phyloP scores from a whole-genome alignment of 345 rosid genomes.

The Abelmoschus esculentus region DNA sequence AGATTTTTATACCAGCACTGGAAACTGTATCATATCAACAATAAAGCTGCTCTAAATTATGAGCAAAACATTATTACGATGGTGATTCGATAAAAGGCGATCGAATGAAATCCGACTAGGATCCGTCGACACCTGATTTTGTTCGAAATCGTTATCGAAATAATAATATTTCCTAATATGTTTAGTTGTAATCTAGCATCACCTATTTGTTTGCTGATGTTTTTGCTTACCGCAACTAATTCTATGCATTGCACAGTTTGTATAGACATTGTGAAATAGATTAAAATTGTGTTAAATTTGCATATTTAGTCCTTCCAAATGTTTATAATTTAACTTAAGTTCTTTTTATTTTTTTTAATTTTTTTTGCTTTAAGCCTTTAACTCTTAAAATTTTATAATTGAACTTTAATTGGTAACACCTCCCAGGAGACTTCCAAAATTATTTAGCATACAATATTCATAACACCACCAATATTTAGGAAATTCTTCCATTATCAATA shows the following conservation, averaged over 20 bases:
- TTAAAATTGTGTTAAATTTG: not conserved
- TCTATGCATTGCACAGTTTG: not conserved
- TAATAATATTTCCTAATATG: not conserved
- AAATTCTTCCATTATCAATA: too few relatives aligned
- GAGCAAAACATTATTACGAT: not conserved
- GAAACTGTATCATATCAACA: not conserved
- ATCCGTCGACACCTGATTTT: not conserved
- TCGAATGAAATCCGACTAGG: not conserved
- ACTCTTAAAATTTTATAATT: too few relatives aligned
- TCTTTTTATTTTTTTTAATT: too few relatives aligned
- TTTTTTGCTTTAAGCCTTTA: too few relatives aligned
- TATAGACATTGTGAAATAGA: constrained; percentile 2
- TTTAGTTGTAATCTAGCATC: constrained; percentile 16
- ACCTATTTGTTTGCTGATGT: not conserved
- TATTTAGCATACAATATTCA: too few relatives aligned
- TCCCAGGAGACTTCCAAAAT: too few relatives aligned
- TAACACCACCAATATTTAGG: too few relatives aligned
- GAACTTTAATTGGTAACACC: too few relatives aligned
- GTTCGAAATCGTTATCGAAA: not conserved
- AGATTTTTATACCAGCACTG: not conserved
- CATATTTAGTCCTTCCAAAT: too few relatives aligned
- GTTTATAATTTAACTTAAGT: too few relatives aligned
- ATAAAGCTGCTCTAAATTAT: not conserved
- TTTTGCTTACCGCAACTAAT: not conserved
- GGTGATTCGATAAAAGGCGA: not conserved